phyloP scores from a whole-genome alignment of 345 rosid genomes.

The Gossypium longicalyx region DNA sequence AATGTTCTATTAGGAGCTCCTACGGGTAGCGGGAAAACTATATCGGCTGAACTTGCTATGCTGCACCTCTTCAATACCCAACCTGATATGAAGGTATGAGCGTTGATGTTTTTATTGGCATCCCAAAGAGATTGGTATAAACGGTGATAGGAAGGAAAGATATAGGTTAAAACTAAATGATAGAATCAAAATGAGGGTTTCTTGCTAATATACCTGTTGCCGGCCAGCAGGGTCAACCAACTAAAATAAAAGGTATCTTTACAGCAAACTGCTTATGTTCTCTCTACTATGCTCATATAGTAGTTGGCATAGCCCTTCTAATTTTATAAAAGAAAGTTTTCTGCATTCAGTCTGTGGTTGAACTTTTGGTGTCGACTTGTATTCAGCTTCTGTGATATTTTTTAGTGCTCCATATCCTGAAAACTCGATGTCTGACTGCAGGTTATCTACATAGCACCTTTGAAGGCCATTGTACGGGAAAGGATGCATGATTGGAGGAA shows the following conservation, averaged over 20 bases:
- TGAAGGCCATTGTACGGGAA: conserved; percentile 98
- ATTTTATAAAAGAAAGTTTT: neutral
- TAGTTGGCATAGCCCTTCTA: neutral
- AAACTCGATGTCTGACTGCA: conserved; percentile 25
- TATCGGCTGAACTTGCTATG: conserved; percentile 99
- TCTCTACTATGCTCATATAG: neutral
- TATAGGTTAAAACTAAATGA: neutral
- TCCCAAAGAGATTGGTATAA: neutral
- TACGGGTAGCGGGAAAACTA: conserved; percentile 97
- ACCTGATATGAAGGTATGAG: conserved; percentile 88
- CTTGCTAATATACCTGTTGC: conserved; percentile 4
- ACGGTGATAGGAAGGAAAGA: neutral
- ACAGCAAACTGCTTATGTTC: neutral
- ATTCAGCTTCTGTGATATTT: neutral
- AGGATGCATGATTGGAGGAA: conserved; percentile 96
- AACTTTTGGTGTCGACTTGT: neutral
- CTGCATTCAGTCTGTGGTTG: neutral
- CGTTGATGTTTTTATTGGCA: conserved; percentile 14
- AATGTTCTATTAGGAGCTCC: conserved; percentile 97
- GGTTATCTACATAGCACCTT: conserved; percentile 97
- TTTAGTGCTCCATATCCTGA: conserved; percentile 8
- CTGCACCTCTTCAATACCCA: conserved; percentile 85
- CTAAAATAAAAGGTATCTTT: neutral
- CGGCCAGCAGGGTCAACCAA: neutral
- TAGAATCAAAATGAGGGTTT: conserved; percentile 7